Evolutionary conservation across 495 filamentous ascomycete genomes (phyloP), one percentile per base, ranked within the genome.

Genomic region (Saxophila tyrrhenica): DNA sequence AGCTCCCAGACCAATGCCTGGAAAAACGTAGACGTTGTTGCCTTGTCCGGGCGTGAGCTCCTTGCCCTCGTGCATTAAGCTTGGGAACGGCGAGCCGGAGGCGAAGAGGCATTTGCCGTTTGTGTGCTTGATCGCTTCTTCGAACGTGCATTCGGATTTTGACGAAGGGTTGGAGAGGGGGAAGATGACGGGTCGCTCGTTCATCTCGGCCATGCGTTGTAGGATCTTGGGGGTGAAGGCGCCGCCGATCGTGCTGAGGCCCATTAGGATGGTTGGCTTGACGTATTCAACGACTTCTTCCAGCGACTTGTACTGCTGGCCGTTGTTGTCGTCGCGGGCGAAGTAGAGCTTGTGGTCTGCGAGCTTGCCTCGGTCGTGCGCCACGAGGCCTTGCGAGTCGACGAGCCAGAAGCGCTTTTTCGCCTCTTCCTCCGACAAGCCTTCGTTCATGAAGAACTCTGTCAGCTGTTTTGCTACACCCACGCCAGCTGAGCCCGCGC

Each of bases 311-410:
- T 84, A 86, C 71, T 98, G 92, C 64, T 84, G 75, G 64, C 89
- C 89, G n/a, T 82, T 73, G 75, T 98, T 97, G 70, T 97, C 90
- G 46, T 77, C 73, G 46, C 92, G 89, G 42, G 89, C 86, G 64
- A 98, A 98, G 80, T 94, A 95, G 69, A 94, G 79, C 73, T 98
- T 98, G 81, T 98, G 92, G 60, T 95, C 87, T 47, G 90, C 88
- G 25, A 98, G 79, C 66, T 84, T 86, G 72, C 96, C 92, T 25
- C 92, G 88, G 72, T 98, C 91, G 46, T 80, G 78, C 48, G 92
- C 94, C 48, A 98, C 90, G 3, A 98, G 82, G 62, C 92, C 92
- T 25, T 57, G 56, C 25, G 89, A 94, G 74, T 98, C 92, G 52
- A 98, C 91, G 47, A 98, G 84, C 81, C 85, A 98, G 77, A 98